Percentiles rank a stretch among this genome's conserved stretches.
These are phyloP conservation scores for Aspergillus biplanus DNA, from an alignment of 495 filamentous ascomycete species.

Conservation along the genomic window DNA sequence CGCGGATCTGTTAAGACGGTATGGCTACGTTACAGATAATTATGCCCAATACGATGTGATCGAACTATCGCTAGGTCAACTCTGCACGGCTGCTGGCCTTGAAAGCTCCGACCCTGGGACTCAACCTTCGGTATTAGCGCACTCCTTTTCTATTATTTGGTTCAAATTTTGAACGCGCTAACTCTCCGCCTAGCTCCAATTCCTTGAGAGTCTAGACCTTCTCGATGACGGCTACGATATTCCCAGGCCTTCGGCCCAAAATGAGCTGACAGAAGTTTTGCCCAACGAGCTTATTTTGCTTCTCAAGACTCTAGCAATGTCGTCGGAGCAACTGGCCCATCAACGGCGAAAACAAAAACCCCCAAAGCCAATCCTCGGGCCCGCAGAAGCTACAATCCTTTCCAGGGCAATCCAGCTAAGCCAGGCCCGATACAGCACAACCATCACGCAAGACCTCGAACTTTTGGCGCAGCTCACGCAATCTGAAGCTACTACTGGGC, in stretches of 20 bases:
- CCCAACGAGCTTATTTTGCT: slow-evolving; percentile 55
- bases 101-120: slow-evolving; percentile 41
- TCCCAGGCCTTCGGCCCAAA: slow-evolving; percentile 36
- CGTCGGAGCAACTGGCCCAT: slow-evolving; percentile 43
- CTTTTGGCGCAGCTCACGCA: slow-evolving; percentile 46
- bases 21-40: slow-evolving; percentile 82
- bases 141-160: slow-evolving; percentile 15
- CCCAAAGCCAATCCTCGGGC: slow-evolving; percentile 42
- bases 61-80: slow-evolving; percentile 64
- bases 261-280: slow-evolving; percentile 43
- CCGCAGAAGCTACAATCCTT: slow-evolving; percentile 37
- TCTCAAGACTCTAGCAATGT: slow-evolving; percentile 47
- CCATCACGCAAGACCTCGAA: slow-evolving; percentile 62
- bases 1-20: slow-evolving; percentile 81
- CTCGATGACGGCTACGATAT: slow-evolving; percentile 62
- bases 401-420: slow-evolving; percentile 35
- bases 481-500: slow-evolving; percentile 21
- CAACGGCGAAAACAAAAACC: slow-evolving; percentile 49
- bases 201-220: slow-evolving; percentile 53
- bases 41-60: slow-evolving; percentile 81
- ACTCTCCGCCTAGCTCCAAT: slow-evolving; percentile 37
- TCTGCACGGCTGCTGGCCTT: slow-evolving; percentile 56
- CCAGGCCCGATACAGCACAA: slow-evolving; percentile 61
- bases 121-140: slow-evolving; percentile 47
- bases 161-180: slow-evolving; percentile 12